Conservation (phyloP, 495 filamentous ascomycete species). For the Neurospora sp. region DNA sequence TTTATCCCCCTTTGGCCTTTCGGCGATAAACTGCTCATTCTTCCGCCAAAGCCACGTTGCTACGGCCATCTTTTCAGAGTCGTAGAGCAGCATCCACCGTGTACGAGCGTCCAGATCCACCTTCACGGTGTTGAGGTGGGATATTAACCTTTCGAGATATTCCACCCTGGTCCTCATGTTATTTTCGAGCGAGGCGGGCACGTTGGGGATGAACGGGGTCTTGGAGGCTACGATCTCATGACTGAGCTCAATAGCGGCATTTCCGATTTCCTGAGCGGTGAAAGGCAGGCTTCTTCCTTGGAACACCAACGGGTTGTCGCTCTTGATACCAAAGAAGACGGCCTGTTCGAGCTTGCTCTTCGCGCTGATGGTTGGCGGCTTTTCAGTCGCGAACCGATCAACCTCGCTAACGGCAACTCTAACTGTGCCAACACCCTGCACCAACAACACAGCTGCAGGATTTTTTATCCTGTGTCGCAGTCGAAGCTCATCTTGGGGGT, state of each 20-base stretch:
- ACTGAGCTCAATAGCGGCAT: constrained; percentile 70
- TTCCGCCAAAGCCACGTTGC: constrained; percentile 73
- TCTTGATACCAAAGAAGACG: constrained; percentile 76
- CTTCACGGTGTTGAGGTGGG: constrained; percentile 48
- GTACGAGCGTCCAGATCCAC: constrained; percentile 47
- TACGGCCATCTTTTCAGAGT: constrained; percentile 80
- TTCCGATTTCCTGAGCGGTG: constrained; percentile 56
- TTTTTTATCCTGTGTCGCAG: constrained; percentile 45
- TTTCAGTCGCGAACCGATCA: constrained; percentile 38
- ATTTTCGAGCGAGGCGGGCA: constrained; percentile 65
- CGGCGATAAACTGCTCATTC: constrained; percentile 50
- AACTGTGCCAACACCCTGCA: constrained; percentile 72
- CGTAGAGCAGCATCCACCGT: constrained; percentile 76
- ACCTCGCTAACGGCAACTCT: constrained; percentile 52
- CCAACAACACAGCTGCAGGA: constrained; percentile 59
- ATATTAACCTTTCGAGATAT: constrained; percentile 61
- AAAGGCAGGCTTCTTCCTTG: constrained; percentile 53
- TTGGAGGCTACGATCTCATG: constrained; percentile 69
- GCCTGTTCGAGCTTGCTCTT: constrained; percentile 90
- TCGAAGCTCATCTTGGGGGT: constrained; percentile 31
- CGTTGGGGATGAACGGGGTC: constrained; percentile 57
- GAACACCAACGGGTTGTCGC: constrained; percentile 73
- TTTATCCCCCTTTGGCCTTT: constrained; percentile 32
- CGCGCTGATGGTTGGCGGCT: constrained; percentile 52
- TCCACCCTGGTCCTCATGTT: constrained; percentile 61